Evolutionary conservation across 116 monocot species (phyloP).

Genomic region (Thalassia testudinum): DNA sequence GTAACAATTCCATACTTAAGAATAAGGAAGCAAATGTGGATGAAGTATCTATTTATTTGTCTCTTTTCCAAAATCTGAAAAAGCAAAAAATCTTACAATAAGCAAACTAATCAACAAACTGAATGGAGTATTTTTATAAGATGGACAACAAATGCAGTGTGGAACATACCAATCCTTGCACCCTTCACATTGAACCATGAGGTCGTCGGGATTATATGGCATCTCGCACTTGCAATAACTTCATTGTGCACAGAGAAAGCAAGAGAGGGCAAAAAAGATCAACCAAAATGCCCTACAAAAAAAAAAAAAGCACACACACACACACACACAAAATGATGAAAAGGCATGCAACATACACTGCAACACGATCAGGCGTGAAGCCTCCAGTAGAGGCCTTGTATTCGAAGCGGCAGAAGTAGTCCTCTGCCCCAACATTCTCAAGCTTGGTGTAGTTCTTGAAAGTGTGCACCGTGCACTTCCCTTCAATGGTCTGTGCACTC

Average conservation of each 20-base stretch:
- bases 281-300: no score
- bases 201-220: constrained; percentile 45
- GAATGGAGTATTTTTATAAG: background rate
- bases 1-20: no score
- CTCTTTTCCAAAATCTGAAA: no score
- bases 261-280: background rate
- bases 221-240: constrained; percentile 53
- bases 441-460: constrained; percentile 54
- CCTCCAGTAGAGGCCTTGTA: constrained; percentile 44
- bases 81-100: no score
- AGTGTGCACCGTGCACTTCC: constrained; percentile 38
- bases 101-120: background rate
- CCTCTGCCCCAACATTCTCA: constrained; percentile 39
- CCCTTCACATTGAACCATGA: constrained; percentile 44
- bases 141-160: background rate
- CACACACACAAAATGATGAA: background rate
- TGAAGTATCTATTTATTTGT: no score
- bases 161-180: constrained; percentile 37
- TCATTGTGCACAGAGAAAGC: background rate
- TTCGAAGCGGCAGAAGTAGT: constrained; percentile 43
- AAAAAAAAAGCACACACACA: no score
- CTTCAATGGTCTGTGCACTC: constrained; percentile 43
- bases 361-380: constrained; percentile 39
- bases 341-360: constrained; percentile 18
- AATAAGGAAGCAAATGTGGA: no score